A percentile compares a stretch with the other conserved stretches of the same genome.
Conservation (phyloP, 2,329 filamentous ascomycete genomes). For the Sporothrix pseudoabietina region DNA sequence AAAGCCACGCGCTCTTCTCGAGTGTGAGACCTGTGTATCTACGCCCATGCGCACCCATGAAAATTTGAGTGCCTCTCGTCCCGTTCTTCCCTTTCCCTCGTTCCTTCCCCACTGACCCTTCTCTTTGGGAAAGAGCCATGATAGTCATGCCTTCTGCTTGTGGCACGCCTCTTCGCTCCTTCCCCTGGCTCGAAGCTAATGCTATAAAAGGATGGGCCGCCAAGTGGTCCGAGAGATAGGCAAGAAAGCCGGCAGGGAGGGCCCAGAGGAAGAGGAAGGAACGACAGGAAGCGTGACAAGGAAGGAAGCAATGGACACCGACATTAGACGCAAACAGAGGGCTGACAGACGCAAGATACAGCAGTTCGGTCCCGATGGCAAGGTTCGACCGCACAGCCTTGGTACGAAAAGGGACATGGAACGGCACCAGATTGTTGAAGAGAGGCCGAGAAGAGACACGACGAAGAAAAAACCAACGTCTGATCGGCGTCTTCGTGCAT, state of each 20-base stretch:
- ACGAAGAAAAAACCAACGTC: background rate
- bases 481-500: background rate
- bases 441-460: background rate
- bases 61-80: background rate
- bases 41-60: background rate
- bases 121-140: background rate
- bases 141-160: background rate
- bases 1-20: background rate
- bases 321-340: background rate
- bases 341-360: conserved; percentile 2
- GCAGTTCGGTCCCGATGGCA: conserved; percentile 7
- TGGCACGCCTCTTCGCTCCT: conserved; percentile 14
- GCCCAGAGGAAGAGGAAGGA: background rate
- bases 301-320: background rate
- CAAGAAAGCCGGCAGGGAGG: background rate
- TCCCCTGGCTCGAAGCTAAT: background rate
- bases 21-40: background rate
- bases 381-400: background rate
- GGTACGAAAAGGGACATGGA: background rate
- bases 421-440: background rate
- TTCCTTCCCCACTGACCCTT: conserved; percentile 7
- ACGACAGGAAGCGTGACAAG: background rate
- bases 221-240: conserved; percentile 21
- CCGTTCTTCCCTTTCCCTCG: conserved; percentile 10
- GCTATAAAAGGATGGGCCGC: background rate